phyloP scores from a whole-genome alignment of 1,284 basidiomycete species.

The Amylostereum areolatum region DNA sequence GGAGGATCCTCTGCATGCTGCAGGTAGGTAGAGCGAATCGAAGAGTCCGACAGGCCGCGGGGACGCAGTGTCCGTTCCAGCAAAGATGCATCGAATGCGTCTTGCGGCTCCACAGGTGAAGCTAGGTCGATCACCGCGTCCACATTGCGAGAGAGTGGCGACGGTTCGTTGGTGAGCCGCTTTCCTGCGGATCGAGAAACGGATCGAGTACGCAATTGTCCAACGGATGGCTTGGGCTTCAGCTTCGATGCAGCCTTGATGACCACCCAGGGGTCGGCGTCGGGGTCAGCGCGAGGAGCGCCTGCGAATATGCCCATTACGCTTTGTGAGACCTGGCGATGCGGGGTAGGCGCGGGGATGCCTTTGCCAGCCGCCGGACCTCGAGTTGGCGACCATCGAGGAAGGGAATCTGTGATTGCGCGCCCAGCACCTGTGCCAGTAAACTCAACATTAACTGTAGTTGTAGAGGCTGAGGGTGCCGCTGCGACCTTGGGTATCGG shows the following conservation, averaged over 20 bases:
- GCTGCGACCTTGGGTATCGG: conserved; percentile 70
- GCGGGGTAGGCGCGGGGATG: conserved; percentile 16
- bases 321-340: conserved; percentile 22
- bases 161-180: conserved; percentile 12
- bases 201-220: not conserved
- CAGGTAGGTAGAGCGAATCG: conserved; percentile 79
- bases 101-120: conserved; percentile 22
- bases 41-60: conserved; percentile 84
- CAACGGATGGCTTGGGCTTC: conserved; percentile 4
- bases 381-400: conserved; percentile 10
- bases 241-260: conserved; percentile 33
- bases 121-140: conserved; percentile 72
- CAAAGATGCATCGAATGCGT: conserved; percentile 33
- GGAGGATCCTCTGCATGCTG: conserved; percentile 37
- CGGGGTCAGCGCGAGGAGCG: conserved; percentile 44
- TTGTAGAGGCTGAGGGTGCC: conserved; percentile 78
- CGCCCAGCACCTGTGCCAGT: conserved; percentile 70
- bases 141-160: conserved; percentile 22
- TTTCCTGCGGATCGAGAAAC: conserved; percentile 5
- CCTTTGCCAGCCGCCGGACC: conserved; percentile 4
- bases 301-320: conserved; percentile 84
- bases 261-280: conserved; percentile 61
- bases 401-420: conserved; percentile 51
- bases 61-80: conserved; percentile 68
- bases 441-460: conserved; percentile 92